Evolutionary conservation across 441 rosid species (phyloP).

Genomic region (Flueggea neowawraea): DNA sequence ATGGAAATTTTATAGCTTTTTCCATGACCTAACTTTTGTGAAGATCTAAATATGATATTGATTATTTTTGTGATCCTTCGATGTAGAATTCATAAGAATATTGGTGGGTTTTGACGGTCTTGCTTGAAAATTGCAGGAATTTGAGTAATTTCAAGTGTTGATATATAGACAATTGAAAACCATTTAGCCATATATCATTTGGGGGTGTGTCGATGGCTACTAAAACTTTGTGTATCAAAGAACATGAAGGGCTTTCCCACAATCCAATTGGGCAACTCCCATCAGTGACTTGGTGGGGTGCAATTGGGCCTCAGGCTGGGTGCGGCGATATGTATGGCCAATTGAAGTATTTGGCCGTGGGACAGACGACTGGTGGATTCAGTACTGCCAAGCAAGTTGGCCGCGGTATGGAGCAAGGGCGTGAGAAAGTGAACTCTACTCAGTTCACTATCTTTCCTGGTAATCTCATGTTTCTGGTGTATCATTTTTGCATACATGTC

Average conservation of each 20-base stretch:
- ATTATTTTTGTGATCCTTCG: conserved; percentile 6
- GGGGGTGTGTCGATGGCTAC: conserved; percentile 55
- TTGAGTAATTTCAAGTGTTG: conserved; percentile 4
- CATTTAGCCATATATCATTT: not conserved
- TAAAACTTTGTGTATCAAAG: conserved; percentile 36
- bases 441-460: conserved; percentile 65
- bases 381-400: conserved; percentile 28
- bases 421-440: conserved; percentile 35
- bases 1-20: not conserved
- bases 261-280: conserved; percentile 40
- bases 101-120: conserved; percentile 5
- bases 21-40: not conserved
- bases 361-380: conserved; percentile 25
- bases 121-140: conserved; percentile 33
- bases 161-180: not conserved
- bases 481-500: conserved; percentile 4
- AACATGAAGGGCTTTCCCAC: not conserved
- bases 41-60: conserved; percentile 2
- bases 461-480: conserved; percentile 18
- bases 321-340: conserved; percentile 41
- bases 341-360: conserved; percentile 34
- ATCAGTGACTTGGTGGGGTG: conserved; percentile 65
- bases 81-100: conserved; percentile 16
- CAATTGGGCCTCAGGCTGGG: conserved; percentile 48
- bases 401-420: conserved; percentile 25